Evolutionary conservation across 78 protist genomes (phyloP).

Genomic region (Dictyostelium citrinum): DNA sequence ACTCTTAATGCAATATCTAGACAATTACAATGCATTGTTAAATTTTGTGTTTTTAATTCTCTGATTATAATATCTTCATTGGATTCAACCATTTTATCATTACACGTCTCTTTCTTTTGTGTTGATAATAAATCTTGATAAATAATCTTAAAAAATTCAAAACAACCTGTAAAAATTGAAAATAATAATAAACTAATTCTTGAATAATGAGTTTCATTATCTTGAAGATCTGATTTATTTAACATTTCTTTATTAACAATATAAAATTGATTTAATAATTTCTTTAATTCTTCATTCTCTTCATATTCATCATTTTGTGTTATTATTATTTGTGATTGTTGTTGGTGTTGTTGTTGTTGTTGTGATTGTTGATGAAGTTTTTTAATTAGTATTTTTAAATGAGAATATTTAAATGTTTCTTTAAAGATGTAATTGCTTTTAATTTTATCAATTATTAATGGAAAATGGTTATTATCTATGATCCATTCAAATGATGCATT

Average conservation of each 20-base stretch:
- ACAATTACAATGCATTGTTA: neutral
- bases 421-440: neutral
- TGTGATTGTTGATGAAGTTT: neutral
- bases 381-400: neutral
- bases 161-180: neutral
- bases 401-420: neutral
- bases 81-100: too few species aligned
- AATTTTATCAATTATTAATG: neutral
- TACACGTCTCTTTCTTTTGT: too few species aligned
- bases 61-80: neutral
- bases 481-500: neutral
- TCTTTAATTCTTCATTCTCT: neutral
- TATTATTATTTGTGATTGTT: neutral
- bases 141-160: neutral
- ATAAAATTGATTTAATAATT: neutral
- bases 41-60: neutral
- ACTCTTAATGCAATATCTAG: neutral
- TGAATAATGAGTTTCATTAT: neutral
- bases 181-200: neutral
- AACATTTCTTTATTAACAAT: neutral
- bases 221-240: neutral
- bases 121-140: neutral
- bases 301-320: neutral
- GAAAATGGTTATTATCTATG: neutral
- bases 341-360: neutral